Evolutionary conservation across 768 basidiomycete species (phyloP).

Genomic region (Sutorius australiensis): DNA sequence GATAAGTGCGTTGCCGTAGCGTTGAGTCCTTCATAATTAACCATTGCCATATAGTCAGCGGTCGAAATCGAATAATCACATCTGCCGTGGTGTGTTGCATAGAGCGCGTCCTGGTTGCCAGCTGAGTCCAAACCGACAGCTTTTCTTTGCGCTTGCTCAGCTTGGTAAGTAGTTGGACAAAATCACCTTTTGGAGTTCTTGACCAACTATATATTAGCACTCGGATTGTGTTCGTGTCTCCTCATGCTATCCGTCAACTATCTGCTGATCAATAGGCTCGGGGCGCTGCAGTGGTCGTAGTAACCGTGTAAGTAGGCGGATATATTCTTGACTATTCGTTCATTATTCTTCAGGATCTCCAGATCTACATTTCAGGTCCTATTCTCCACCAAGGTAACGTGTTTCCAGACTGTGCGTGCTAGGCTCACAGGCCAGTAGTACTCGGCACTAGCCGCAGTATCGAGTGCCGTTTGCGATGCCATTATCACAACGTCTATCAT

Average conservation of each 20-base stretch:
- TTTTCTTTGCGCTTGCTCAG: slow-evolving; percentile 8
- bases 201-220: neutral
- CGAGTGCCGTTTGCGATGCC: slow-evolving; percentile 20
- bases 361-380: slow-evolving; percentile 5
- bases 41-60: neutral
- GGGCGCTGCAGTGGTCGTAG: neutral
- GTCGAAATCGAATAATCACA: neutral
- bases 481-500: slow-evolving; percentile 17
- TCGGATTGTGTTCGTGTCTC: neutral
- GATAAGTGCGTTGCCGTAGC: neutral
- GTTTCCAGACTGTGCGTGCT: neutral
- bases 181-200: neutral
- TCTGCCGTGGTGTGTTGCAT: neutral
- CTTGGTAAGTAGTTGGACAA: slow-evolving; percentile 5
- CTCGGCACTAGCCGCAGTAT: slow-evolving; percentile 3
- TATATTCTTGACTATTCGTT: neutral
- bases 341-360: slow-evolving; percentile 2
- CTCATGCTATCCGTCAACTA: neutral
- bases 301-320: neutral
- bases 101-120: neutral
- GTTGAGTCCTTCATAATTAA: neutral
- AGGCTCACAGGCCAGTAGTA: slow-evolving; percentile 2
- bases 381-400: slow-evolving; percentile 2
- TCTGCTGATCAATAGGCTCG: neutral
- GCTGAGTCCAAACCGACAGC: slow-evolving; percentile 4